These are phyloP conservation scores for Echium plantagineum DNA, from an alignment of 257 asterid species.

Conservation along the genomic window DNA sequence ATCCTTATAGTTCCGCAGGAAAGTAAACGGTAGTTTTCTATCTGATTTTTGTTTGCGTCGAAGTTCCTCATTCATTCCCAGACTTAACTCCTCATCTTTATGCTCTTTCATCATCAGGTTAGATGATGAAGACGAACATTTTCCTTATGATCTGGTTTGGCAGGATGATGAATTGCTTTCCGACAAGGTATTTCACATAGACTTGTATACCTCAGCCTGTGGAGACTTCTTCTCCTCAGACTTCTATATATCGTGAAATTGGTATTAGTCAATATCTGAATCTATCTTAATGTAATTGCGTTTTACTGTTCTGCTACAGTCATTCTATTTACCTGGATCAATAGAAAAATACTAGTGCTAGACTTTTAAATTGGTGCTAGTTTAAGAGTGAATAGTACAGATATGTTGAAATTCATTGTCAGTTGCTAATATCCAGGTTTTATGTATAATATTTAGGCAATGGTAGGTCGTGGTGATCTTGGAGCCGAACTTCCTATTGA, in stretches of 20 bases:
- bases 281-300: constrained; percentile 4
- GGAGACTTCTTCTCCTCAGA: not conserved
- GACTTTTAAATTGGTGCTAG: no score
- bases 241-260: not conserved
- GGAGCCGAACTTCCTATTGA: no score
- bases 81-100: constrained; percentile 2
- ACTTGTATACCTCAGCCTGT: not conserved
- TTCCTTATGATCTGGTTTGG: constrained; percentile 65
- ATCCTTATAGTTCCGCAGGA: constrained; percentile 75
- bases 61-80: not conserved
- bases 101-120: constrained; percentile 35
- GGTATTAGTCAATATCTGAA: not conserved
- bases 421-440: no score
- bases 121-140: constrained; percentile 19
- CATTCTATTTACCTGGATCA: constrained; percentile 88
- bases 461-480: no score
- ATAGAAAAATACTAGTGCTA: no score
- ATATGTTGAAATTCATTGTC: no score
- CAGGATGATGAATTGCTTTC: constrained; percentile 53
- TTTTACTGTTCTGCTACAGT: constrained; percentile 28
- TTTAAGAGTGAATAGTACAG: no score
- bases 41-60: not conserved
- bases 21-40: constrained; percentile 39
- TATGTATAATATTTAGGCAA: no score
- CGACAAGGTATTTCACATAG: constrained; percentile 47